Conservation (phyloP, 306 rosid genomes). For the Pterocarpus santalinus region DNA sequence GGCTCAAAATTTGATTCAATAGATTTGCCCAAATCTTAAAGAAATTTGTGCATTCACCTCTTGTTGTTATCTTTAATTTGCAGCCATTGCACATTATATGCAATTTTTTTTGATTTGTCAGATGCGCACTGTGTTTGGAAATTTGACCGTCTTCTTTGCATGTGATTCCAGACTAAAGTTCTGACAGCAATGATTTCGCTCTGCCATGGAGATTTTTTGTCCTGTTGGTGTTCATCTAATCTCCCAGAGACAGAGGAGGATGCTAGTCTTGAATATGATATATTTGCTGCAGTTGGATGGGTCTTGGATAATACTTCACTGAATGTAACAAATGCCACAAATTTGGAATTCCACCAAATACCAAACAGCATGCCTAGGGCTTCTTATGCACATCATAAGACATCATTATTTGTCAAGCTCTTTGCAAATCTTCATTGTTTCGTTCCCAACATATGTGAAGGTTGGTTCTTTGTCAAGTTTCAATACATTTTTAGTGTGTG, state of each 20-base stretch:
- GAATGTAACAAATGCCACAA: conserved; percentile 49
- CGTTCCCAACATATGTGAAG: conserved; percentile 90
- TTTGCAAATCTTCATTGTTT: conserved; percentile 99
- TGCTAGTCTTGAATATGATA: conserved; percentile 80
- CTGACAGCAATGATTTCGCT: conserved; percentile 88
- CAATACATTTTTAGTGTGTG: conserved; percentile 22
- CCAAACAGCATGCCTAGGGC: conserved; percentile 69
- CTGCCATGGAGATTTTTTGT: conserved; percentile 83
- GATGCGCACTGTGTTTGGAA: conserved; percentile 32
- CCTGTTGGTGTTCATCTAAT: conserved; percentile 95
- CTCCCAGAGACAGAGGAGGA: conserved; percentile 83
- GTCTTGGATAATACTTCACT: conserved; percentile 70
- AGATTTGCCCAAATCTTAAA: conserved; percentile 6
- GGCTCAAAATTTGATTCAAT: background rate
- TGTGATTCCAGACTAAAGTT: conserved; percentile 85
- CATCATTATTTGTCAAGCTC: conserved; percentile 90
- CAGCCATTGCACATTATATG: conserved; percentile 26
- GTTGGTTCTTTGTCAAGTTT: conserved; percentile 59
- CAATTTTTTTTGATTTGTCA: conserved; percentile 42
- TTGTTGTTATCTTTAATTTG: conserved; percentile 34
- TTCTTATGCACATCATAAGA: conserved; percentile 87
- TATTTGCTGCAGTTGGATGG: conserved; percentile 91
- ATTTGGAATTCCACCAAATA: conserved; percentile 65
- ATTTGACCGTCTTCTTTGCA: conserved; percentile 54
- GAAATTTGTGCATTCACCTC: background rate